Evolutionary conservation across 108 stramenopile genomes (phyloP).

Genomic region (Schizochytrium sp.): DNA sequence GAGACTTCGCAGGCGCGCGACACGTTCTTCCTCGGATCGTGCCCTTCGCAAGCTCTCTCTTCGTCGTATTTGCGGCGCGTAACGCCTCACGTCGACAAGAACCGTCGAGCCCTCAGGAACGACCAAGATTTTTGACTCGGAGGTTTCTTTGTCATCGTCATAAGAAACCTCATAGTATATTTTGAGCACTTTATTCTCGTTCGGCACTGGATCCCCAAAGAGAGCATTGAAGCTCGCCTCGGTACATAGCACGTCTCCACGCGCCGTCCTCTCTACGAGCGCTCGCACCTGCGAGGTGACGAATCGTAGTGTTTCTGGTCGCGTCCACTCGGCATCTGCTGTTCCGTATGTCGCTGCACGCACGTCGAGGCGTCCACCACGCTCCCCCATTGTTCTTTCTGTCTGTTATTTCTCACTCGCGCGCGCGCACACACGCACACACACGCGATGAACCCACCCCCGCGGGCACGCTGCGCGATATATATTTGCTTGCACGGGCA

Average conservation of each 20-base stretch:
- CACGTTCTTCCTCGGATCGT: not conserved
- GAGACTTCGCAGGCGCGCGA: not conserved
- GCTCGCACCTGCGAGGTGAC: not conserved
- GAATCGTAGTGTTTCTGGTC: not conserved
- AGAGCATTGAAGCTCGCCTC: conserved; percentile 15
- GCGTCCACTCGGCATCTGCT: not conserved
- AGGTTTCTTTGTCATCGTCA: not conserved
- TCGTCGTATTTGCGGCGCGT: not conserved
- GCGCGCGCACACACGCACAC: too few species aligned
- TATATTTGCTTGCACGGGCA: not conserved
- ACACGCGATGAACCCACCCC: too few species aligned
- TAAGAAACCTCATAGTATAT: not conserved
- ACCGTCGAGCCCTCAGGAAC: not conserved
- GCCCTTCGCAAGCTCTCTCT: not conserved
- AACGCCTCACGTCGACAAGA: not conserved
- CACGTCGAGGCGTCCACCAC: not conserved
- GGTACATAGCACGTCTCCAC: not conserved
- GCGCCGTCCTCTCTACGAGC: not conserved
- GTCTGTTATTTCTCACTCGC: too few species aligned
- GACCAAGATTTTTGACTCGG: not conserved
- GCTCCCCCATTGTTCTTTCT: too few species aligned
- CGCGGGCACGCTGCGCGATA: too few species aligned
- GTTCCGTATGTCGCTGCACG: not conserved
- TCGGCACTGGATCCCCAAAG: not conserved
- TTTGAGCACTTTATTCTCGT: conserved; percentile 11